Percentiles rank a stretch among this genome's conserved stretches.
Conservation (phyloP, 108 stramenopile genomes). For the Heterococcus sp. region DNA sequence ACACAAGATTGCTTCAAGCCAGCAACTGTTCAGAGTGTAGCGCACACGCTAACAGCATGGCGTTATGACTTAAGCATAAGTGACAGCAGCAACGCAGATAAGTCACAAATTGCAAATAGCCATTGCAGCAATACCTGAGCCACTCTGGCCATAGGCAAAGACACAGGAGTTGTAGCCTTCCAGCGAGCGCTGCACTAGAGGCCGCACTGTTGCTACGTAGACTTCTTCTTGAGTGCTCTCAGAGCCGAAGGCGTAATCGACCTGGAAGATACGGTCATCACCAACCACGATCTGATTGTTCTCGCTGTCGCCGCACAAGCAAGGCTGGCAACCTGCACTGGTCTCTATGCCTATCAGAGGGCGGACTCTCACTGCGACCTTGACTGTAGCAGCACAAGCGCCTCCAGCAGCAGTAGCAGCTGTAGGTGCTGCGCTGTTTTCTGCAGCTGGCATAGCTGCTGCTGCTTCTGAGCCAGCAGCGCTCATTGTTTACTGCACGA, state of each 20-base stretch:
- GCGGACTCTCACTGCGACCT: slow-evolving; percentile 29
- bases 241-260: slow-evolving; percentile 50
- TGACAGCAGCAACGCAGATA: too few species aligned
- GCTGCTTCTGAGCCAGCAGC: not conserved
- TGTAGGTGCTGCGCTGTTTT: not conserved
- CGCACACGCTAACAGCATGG: too few species aligned
- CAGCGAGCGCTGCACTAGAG: slow-evolving; percentile 69
- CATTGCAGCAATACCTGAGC: too few species aligned
- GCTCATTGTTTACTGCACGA: not conserved
- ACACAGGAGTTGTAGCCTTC: slow-evolving; percentile 55
- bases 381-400: slow-evolving; percentile 28
- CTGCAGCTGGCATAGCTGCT: not conserved
- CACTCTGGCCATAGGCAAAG: slow-evolving; percentile 60
- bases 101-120: too few species aligned
- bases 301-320: slow-evolving; percentile 19
- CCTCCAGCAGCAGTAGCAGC: too few species aligned
- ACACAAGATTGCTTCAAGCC: too few species aligned
- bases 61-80: too few species aligned
- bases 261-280: slow-evolving; percentile 31
- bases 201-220: slow-evolving; percentile 63
- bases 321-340: slow-evolving; percentile 14
- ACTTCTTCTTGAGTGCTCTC: slow-evolving; percentile 54
- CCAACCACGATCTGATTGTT: slow-evolving; percentile 23
- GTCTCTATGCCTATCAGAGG: slow-evolving; percentile 27
- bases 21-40: too few species aligned